Evolutionary conservation across 352 stramenopile genomes (phyloP).

Genomic region (Pythium guiyangense): DNA sequence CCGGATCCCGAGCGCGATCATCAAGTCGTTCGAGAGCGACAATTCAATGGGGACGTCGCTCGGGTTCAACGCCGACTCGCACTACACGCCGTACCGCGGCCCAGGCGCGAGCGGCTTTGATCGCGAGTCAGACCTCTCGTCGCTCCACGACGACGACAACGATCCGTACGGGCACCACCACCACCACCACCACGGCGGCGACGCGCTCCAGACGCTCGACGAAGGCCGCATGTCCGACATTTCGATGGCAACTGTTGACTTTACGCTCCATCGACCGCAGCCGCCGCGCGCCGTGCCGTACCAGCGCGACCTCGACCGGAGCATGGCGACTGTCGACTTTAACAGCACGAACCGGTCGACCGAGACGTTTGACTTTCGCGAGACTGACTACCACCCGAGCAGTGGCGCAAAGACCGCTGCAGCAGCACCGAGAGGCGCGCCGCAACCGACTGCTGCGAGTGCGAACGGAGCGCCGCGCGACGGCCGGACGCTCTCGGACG

Average conservation of each 20-base stretch:
- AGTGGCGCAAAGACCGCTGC: neutral
- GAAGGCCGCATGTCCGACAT: conserved; percentile 16
- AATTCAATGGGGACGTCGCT: conserved; percentile 52
- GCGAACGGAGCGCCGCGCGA: conserved; percentile 13
- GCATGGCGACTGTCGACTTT: conserved; percentile 16
- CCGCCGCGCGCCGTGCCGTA: conserved; percentile 11
- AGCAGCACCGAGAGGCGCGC: neutral
- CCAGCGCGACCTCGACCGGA: conserved; percentile 8
- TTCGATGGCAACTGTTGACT: conserved; percentile 17
- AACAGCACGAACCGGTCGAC: conserved; percentile 24
- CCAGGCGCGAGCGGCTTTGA: conserved; percentile 20
- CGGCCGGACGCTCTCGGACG: conserved; percentile 44
- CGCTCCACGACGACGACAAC: conserved; percentile 41
- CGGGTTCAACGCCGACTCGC: conserved; percentile 14
- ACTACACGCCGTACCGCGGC: conserved; percentile 29
- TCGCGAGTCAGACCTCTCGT: conserved; percentile 63
- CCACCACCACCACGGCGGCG: neutral
- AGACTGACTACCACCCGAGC: conserved; percentile 10
- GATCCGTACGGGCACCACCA: too few species aligned
- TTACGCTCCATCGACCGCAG: conserved; percentile 16
- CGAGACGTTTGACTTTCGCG: conserved; percentile 43
- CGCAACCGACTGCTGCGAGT: neutral
- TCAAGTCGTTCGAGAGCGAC: conserved; percentile 49
- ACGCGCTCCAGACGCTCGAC: conserved; percentile 12
- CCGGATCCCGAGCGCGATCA: conserved; percentile 25